Conservation (phyloP, 352 stramenopile species). For the Pythium rishiriense region DNA sequence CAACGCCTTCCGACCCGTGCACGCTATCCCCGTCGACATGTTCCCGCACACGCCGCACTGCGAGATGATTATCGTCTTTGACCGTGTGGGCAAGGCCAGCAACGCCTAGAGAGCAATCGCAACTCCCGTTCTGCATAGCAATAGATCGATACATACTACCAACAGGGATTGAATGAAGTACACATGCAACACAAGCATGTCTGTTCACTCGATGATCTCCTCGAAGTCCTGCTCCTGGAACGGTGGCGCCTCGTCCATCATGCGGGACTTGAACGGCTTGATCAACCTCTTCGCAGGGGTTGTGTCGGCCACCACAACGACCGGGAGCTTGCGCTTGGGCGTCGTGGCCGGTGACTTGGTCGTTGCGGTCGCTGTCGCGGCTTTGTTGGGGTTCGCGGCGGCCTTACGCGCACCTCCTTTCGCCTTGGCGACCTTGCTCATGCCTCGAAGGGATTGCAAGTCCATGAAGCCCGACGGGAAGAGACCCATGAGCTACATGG, state of each 20-base stretch:
- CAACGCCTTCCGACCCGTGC: slow-evolving; percentile 90
- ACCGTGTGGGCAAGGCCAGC: slow-evolving; percentile 53
- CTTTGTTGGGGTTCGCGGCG: slow-evolving; percentile 19
- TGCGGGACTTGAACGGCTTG: slow-evolving; percentile 76
- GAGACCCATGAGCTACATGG: slow-evolving; percentile 46
- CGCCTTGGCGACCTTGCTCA: slow-evolving; percentile 69
- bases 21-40: slow-evolving; percentile 97
- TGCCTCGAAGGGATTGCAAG: slow-evolving; percentile 55
- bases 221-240: slow-evolving; percentile 74
- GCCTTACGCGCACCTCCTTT: slow-evolving; percentile 51
- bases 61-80: slow-evolving; percentile 99
- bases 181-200: not conserved
- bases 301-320: slow-evolving; percentile 13
- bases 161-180: not conserved
- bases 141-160: slow-evolving; percentile 7
- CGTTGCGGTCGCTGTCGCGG: slow-evolving; percentile 23
- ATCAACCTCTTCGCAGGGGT: slow-evolving; percentile 53
- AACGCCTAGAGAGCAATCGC: slow-evolving; percentile 11
- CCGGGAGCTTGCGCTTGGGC: slow-evolving; percentile 45
- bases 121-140: not conserved
- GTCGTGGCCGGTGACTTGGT: slow-evolving; percentile 22
- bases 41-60: slow-evolving; percentile 98
- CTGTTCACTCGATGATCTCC: slow-evolving; percentile 36
- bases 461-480: slow-evolving; percentile 70
- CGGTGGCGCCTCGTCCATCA: slow-evolving; percentile 63